Base-by-base conservation (phyloP, 1,284 basidiomycete species). In the Marasmius oreades region DNA sequence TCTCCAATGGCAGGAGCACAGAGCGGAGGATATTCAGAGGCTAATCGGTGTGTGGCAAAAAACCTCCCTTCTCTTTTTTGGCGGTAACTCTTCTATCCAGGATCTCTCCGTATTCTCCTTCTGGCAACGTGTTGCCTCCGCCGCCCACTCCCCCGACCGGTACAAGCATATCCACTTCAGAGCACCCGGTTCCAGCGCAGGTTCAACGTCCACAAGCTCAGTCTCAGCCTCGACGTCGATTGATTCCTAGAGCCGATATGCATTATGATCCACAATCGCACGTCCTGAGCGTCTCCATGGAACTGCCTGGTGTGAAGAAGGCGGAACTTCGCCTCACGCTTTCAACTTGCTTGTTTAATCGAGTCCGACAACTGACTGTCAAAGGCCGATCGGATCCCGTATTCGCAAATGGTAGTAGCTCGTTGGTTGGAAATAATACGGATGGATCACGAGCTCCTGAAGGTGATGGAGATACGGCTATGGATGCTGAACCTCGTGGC, bases 301-400 rank as follows among this genome's bases (percentile, higher is more conserved):
- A 88, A 68, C 70, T 86, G 24, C 86, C 86, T 8, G 86, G 86
- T 26, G 71, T 86, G 62, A 78, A 76, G 66, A 77, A 74, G 58
- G 62, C 67, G 53, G 80, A 85, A 63, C 61, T 88, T 39, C 74
- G 67, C 56, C 70, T 87, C 66, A 74, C 72, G 47, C 75, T 88
- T 57, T 76, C 77, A 43, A 79, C 77, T 56, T 82, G 81, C 62
- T 65, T 73, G 39, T 77, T 77, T 71, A 86, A 80, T 61, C 73
- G 79, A 55, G 73, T 81, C 59, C 79, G 75, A 62, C 83, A 84
- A 63, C 69, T 88, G 59, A 74, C 72, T 55, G 74, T 88, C 50
- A 65, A 70, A 22, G 85, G 84, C 33, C 66, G 67, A 44, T 66
- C 67, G 56, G 64, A 67, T 31, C 65, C 77, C 11, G 60, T 65